These are phyloP conservation scores for Eutrema heterophyllum DNA, from an alignment of 345 rosid species.

Conservation along the genomic window DNA sequence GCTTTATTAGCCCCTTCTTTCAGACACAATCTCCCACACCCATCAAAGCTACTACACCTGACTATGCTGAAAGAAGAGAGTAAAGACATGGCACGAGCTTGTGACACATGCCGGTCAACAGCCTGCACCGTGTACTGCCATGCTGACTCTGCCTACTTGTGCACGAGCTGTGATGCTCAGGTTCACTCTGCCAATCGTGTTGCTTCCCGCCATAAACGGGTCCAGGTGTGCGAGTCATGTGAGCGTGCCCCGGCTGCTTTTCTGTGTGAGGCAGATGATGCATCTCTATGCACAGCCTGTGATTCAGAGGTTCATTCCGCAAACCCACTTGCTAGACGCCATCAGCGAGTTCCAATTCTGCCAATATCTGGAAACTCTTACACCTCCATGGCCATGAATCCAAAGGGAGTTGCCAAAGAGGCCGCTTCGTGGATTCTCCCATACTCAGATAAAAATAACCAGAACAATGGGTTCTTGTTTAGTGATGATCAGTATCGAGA, in stretches of 20 bases:
- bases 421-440: slow-evolving; percentile 68
- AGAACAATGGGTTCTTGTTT: slow-evolving; percentile 41
- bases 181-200: slow-evolving; percentile 75
- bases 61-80: slow-evolving; percentile 58
- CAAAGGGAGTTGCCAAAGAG: slow-evolving; percentile 46
- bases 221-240: slow-evolving; percentile 73
- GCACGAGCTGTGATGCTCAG: slow-evolving; percentile 63
- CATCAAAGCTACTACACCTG: neutral
- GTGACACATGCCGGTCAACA: slow-evolving; percentile 68
- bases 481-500: slow-evolving; percentile 66
- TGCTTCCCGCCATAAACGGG: slow-evolving; percentile 94
- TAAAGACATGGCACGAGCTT: slow-evolving; percentile 47
- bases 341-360: slow-evolving; percentile 70
- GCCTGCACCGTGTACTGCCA: slow-evolving; percentile 86
- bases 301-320: slow-evolving; percentile 88
- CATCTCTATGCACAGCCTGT: slow-evolving; percentile 72
- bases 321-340: slow-evolving; percentile 91
- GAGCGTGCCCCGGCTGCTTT: slow-evolving; percentile 84
- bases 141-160: slow-evolving; percentile 81
- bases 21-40: slow-evolving; percentile 12
- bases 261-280: slow-evolving; percentile 86
- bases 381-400: slow-evolving; percentile 22
- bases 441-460: slow-evolving; percentile 44
- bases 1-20: slow-evolving; percentile 20
- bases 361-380: slow-evolving; percentile 47